Evolutionary conservation across 306 rosid species (phyloP).

Genomic region (Spatholobus suberectus): DNA sequence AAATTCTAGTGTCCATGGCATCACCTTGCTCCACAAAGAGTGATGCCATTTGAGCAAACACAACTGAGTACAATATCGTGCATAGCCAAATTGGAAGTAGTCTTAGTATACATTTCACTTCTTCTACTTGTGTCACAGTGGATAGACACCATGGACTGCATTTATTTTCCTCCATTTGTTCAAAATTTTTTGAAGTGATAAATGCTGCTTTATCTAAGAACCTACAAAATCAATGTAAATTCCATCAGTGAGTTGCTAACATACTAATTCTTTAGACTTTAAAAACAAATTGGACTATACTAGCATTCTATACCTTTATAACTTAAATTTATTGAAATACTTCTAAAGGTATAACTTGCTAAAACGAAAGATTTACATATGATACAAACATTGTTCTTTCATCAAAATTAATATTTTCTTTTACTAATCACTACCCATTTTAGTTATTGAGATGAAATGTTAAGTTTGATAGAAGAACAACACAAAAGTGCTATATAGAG

Average conservation of each 20-base stretch:
- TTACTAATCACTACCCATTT: no score
- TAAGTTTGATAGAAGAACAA: no score
- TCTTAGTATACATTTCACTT: conserved; percentile 79
- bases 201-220: conserved; percentile 83
- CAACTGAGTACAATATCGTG: conserved; percentile 79
- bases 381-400: background rate
- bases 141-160: conserved; percentile 70
- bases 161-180: conserved; percentile 32
- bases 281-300: background rate
- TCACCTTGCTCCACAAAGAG: conserved; percentile 90
- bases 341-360: background rate
- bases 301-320: background rate
- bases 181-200: conserved; percentile 52
- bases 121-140: conserved; percentile 78
- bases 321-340: background rate
- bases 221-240: conserved; percentile 34
- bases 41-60: conserved; percentile 91
- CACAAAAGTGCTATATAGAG: no score
- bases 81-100: conserved; percentile 85
- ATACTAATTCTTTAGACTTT: background rate
- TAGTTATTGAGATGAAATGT: background rate
- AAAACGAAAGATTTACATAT: background rate
- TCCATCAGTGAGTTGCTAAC: background rate
- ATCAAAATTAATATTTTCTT: background rate
- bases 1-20: conserved; percentile 64